These are phyloP conservation scores for Penicillium paxilli DNA, from an alignment of 495 filamentous ascomycete genomes.

Conservation along the genomic window DNA sequence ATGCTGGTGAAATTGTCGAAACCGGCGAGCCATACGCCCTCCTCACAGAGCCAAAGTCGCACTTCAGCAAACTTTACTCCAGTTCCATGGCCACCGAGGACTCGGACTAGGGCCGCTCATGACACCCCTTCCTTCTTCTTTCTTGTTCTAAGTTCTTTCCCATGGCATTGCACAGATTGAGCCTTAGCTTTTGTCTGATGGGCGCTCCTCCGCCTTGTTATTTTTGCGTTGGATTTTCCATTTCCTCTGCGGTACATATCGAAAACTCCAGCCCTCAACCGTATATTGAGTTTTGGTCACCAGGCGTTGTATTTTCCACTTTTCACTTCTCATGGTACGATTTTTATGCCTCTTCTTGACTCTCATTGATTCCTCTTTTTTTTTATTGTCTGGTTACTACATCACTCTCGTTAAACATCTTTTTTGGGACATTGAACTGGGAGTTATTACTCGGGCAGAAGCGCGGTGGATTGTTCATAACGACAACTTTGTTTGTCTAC, in stretches of 20 bases:
- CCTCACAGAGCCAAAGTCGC: conserved; percentile 23
- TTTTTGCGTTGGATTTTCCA: conserved; percentile 6
- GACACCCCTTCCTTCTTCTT: background rate
- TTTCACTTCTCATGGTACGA: conserved; percentile 1
- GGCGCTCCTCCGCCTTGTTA: conserved; percentile 4
- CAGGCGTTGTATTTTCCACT: conserved; percentile 13
- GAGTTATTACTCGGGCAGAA: background rate
- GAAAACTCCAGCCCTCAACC: conserved; percentile 15
- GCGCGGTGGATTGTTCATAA: conserved; percentile 15
- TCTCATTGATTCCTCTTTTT: conserved; percentile 13
- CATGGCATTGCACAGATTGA: conserved; percentile 19
- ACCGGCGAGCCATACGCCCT: background rate
- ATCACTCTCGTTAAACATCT: conserved; percentile 12
- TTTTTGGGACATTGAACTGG: background rate
- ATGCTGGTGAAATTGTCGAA: background rate
- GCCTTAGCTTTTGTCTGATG: background rate
- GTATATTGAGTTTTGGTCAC: conserved; percentile 10
- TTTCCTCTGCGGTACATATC: conserved; percentile 25
- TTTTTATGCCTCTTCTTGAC: conserved; percentile 18
- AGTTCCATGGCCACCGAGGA: conserved; percentile 26
- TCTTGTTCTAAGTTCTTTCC: background rate
- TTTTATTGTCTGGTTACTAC: background rate
- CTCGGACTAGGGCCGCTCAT: conserved; percentile 10
- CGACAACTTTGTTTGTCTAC: background rate
- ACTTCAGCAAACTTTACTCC: conserved; percentile 35